These are phyloP conservation scores for Xylaria sp. DNA, from an alignment of 2,329 filamentous ascomycete genomes.

Conservation along the genomic window DNA sequence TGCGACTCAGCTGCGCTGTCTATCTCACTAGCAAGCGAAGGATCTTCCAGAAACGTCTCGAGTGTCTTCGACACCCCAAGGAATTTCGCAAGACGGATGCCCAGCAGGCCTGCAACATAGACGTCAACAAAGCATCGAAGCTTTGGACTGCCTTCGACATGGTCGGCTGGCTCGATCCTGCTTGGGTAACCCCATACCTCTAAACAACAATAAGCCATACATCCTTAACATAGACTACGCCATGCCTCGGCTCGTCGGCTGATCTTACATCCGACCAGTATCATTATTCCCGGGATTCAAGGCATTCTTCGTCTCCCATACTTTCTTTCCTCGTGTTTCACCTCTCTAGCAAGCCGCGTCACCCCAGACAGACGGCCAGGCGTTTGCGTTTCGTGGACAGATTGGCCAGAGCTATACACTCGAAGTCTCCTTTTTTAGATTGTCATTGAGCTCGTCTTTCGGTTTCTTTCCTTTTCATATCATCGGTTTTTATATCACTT, in stretches of 20 bases:
- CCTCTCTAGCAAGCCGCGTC: neutral
- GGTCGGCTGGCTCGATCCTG: constrained; percentile 70
- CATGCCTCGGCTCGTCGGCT: neutral
- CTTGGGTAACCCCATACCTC: constrained; percentile 38
- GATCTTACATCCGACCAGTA: neutral
- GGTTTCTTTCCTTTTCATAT: neutral
- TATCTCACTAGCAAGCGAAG: constrained; percentile 91
- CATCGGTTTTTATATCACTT: neutral
- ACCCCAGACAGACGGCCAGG: neutral
- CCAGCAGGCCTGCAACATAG: constrained; percentile 95
- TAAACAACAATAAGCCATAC: constrained; percentile 19
- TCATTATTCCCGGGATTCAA: neutral
- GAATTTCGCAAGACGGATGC: constrained; percentile 94
- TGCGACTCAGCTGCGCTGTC: constrained; percentile 78
- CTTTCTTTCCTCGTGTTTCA: too few relatives aligned
- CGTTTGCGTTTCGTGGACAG: constrained; percentile 3
- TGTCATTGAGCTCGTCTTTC: neutral
- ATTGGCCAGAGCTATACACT: constrained; percentile 18
- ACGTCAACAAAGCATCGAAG: constrained; percentile 95
- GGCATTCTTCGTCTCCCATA: neutral
- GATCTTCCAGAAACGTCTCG: constrained; percentile 74
- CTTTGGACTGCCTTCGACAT: constrained; percentile 85
- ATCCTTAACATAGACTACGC: constrained; percentile 23
- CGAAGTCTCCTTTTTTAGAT: constrained; percentile 1
- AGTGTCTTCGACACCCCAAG: constrained; percentile 62